These are phyloP conservation scores for Turritis glabra DNA, from an alignment of 345 rosid genomes.

Conservation along the genomic window DNA sequence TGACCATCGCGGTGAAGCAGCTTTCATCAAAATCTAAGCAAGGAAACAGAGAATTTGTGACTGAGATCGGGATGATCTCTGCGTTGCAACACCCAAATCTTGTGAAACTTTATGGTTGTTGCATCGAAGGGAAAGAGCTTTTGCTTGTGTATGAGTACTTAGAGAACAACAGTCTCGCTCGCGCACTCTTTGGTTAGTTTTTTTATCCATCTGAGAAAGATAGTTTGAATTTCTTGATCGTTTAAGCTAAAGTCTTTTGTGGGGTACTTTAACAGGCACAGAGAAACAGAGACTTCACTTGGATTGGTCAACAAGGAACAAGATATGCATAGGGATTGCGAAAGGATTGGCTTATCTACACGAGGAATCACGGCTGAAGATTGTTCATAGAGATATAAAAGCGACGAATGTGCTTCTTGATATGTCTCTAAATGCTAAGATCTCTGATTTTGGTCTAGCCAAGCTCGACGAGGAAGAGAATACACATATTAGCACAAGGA, in stretches of 20 bases:
- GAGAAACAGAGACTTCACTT: slow-evolving; percentile 46
- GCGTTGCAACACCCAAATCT: slow-evolving; percentile 66
- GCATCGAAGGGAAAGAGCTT: slow-evolving; percentile 61
- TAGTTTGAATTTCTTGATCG: not conserved
- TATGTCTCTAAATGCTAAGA: slow-evolving; percentile 51
- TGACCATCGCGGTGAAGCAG: slow-evolving; percentile 58
- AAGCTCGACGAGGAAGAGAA: slow-evolving; percentile 68
- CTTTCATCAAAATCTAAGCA: slow-evolving; percentile 71
- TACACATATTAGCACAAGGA: slow-evolving; percentile 67
- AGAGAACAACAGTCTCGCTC: slow-evolving; percentile 70
- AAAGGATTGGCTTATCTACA: slow-evolving; percentile 69
- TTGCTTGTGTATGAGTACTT: slow-evolving; percentile 68
- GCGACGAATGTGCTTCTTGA: slow-evolving; percentile 72
- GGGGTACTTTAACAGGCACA: slow-evolving; percentile 37
- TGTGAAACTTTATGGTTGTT: slow-evolving; percentile 69
- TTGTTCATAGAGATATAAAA: slow-evolving; percentile 77
- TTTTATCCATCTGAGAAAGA: not conserved
- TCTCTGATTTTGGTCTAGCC: slow-evolving; percentile 75
- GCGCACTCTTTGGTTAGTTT: slow-evolving; percentile 59
- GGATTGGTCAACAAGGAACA: slow-evolving; percentile 66
- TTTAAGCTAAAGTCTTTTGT: not conserved
- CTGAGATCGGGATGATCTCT: slow-evolving; percentile 60
- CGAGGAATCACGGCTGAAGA: slow-evolving; percentile 67
- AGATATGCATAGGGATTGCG: slow-evolving; percentile 66
- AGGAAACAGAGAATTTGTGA: slow-evolving; percentile 68